A percentile compares a stretch with the other conserved stretches of the same genome.
These are phyloP conservation scores for Fusarium sp. DNA, from an alignment of 2,329 filamentous ascomycete genomes.

Conservation along the genomic window DNA sequence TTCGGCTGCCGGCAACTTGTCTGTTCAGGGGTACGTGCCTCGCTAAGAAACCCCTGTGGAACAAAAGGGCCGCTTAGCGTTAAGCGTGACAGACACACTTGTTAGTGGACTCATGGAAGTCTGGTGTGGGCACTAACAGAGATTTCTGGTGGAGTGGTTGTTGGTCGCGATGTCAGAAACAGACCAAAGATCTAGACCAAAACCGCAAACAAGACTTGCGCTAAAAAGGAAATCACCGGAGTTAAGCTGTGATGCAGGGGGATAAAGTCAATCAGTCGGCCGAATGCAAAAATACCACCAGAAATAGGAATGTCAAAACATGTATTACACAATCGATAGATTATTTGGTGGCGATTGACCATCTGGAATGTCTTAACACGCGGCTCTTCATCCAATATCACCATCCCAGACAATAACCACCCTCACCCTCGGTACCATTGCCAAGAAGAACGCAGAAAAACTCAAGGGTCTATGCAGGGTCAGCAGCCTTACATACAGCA, in stretches of 20 bases:
- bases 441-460: not conserved
- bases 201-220: not conserved
- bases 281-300: not conserved
- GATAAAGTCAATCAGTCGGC: not conserved
- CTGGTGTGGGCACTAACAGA: not conserved
- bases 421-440: not conserved
- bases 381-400: not conserved
- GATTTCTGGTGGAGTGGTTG: accelerated
- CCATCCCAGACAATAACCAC: not conserved
- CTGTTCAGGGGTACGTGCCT: slow-evolving; percentile 18
- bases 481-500: slow-evolving; percentile 35
- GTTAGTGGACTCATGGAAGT: slow-evolving; percentile 6
- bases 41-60: slow-evolving; percentile 2
- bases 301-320: no score
- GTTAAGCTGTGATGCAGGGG: slow-evolving; percentile 7
- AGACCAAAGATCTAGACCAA: slow-evolving; percentile 28
- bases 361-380: not conserved
- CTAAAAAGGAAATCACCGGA: slow-evolving; percentile 38
- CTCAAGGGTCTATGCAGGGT: not conserved
- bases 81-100: not conserved
- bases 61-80: slow-evolving; percentile 34
- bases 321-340: no score
- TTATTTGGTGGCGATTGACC: no score
- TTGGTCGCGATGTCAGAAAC: not conserved
- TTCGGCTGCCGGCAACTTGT: slow-evolving; percentile 20